phyloP scores from a whole-genome alignment of 768 basidiomycete species.

The Pleurotus eryngii region DNA sequence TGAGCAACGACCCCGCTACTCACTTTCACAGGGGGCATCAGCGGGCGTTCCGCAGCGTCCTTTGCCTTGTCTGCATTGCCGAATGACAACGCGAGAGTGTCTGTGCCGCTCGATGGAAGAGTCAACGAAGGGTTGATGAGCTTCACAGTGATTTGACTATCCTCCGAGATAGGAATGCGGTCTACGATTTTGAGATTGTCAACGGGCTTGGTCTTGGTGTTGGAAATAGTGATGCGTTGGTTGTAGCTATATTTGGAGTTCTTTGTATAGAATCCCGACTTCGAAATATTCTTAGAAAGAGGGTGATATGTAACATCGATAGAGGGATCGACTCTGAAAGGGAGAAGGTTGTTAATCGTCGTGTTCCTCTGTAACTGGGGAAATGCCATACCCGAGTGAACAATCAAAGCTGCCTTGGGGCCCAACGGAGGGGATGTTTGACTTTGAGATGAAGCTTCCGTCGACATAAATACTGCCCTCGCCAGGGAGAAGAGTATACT shows the following conservation, averaged over 20 bases:
- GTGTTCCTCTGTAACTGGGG: neutral
- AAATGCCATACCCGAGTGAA: constrained; percentile 37
- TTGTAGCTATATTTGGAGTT: constrained; percentile 26
- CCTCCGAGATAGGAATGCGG: constrained; percentile 36
- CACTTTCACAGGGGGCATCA: constrained; percentile 21
- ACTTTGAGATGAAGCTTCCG: constrained; percentile 52
- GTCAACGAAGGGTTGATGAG: constrained; percentile 28
- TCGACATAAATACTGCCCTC: constrained; percentile 51
- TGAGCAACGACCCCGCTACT: constrained; percentile 28
- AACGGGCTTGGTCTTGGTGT: constrained; percentile 29
- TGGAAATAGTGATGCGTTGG: constrained; percentile 36
- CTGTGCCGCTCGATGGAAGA: constrained; percentile 13
- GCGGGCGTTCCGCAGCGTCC: constrained; percentile 8
- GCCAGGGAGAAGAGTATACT: constrained; percentile 49
- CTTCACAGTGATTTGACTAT: constrained; percentile 38
- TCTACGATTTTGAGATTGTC: constrained; percentile 34
- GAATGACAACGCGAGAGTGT: neutral
- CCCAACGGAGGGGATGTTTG: constrained; percentile 37
- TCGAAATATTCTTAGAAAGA: constrained; percentile 27
- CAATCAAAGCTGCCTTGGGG: constrained; percentile 44
- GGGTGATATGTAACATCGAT: constrained; percentile 39
- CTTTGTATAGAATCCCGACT: constrained; percentile 32
- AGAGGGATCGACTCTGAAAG: constrained; percentile 34
- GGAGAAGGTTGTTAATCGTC: neutral
- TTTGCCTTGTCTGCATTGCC: constrained; percentile 7